These are phyloP conservation scores for Ambrosiella cleistominuta DNA, from an alignment of 2,329 filamentous ascomycete species.

Conservation along the genomic window DNA sequence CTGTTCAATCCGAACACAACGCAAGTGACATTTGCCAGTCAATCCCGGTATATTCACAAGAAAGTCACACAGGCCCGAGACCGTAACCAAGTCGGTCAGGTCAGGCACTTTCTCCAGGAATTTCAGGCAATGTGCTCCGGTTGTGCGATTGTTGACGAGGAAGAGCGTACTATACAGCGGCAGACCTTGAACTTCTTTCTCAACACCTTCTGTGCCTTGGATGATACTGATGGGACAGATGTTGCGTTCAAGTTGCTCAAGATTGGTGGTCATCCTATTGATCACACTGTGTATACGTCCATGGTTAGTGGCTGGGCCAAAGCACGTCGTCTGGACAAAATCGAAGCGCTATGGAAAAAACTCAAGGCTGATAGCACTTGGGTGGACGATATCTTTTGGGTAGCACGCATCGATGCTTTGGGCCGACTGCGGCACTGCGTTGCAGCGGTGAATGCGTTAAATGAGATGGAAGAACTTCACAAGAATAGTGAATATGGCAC, in stretches of 20 bases:
- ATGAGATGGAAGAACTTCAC: conserved; percentile 36
- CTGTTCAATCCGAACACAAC: neutral
- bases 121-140: conserved; percentile 6
- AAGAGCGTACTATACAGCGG: conserved; percentile 8
- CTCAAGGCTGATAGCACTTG: conserved; percentile 38
- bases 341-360: conserved; percentile 50
- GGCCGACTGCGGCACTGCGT: conserved; percentile 36
- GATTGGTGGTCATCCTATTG: conserved; percentile 33
- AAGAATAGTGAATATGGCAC: conserved; percentile 15
- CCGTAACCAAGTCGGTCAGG: neutral
- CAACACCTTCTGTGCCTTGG: conserved; percentile 24
- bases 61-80: neutral
- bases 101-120: conserved; percentile 1
- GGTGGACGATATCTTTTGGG: conserved; percentile 53
- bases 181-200: conserved; percentile 25
- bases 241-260: conserved; percentile 26
- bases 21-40: neutral
- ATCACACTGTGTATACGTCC: conserved; percentile 45
- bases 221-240: conserved; percentile 14
- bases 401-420: conserved; percentile 48
- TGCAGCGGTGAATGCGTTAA: conserved; percentile 43
- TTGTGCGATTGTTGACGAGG: neutral
- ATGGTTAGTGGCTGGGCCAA: conserved; percentile 56
- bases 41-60: neutral
- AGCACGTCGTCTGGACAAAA: conserved; percentile 37